Conservation (phyloP, 1,284 basidiomycete species). For the Ustilago sp. region DNA sequence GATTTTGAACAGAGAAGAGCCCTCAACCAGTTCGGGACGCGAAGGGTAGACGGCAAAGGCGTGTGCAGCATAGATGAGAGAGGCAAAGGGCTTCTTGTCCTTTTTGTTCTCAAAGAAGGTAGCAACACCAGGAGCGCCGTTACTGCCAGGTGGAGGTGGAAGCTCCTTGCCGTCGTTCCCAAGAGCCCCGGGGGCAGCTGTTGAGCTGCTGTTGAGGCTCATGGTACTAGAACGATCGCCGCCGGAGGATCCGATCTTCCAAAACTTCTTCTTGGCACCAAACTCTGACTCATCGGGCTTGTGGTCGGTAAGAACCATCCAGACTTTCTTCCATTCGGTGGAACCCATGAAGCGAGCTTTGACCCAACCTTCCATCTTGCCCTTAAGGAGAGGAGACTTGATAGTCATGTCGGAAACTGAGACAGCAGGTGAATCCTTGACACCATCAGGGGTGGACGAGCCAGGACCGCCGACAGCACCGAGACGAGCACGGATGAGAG, state of each 20-base stretch:
- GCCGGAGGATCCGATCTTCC: constrained; percentile 48
- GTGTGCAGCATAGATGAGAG: constrained; percentile 61
- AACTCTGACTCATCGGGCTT: constrained; percentile 53
- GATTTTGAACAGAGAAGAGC: constrained; percentile 67
- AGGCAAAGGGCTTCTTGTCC: constrained; percentile 66
- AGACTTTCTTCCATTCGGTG: constrained; percentile 93
- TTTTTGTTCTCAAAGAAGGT: constrained; percentile 67
- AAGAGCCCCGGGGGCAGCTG: constrained; percentile 34
- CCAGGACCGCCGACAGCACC: constrained; percentile 69
- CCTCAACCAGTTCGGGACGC: constrained; percentile 67
- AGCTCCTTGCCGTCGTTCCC: constrained; percentile 41
- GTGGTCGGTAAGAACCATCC: constrained; percentile 78
- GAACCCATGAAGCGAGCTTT: constrained; percentile 90
- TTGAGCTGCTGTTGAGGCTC: constrained; percentile 44
- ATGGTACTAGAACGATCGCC: constrained; percentile 59
- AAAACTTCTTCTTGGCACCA: constrained; percentile 54
- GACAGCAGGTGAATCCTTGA: constrained; percentile 34
- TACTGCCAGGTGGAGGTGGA: constrained; percentile 61
- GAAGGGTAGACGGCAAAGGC: constrained; percentile 68
- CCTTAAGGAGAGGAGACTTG: constrained; percentile 71
- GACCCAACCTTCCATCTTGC: constrained; percentile 91
- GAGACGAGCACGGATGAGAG: constrained; percentile 75
- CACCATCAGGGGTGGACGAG: constrained; percentile 15
- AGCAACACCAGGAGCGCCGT: constrained; percentile 62
- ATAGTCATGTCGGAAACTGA: constrained; percentile 40